Evolutionary conservation across 2,329 filamentous ascomycete genomes (phyloP).

Genomic region (Tympanopsis confertula): DNA sequence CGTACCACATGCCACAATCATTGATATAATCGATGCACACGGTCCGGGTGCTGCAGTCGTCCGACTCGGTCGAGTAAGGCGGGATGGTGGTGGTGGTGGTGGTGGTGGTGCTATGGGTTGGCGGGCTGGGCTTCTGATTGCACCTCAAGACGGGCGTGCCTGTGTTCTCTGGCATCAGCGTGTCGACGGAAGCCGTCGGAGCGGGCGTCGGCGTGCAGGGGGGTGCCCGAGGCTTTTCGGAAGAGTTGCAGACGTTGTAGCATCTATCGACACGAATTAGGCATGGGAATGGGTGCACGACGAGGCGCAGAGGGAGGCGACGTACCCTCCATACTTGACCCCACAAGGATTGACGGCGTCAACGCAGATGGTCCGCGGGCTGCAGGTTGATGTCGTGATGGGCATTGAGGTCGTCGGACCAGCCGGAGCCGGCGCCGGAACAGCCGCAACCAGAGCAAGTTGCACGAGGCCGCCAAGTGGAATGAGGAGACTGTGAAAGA

Average conservation of each 20-base stretch:
- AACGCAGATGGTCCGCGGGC: conserved; percentile 1
- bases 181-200: too few relatives aligned
- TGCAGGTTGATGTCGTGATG: too few relatives aligned
- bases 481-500: too few relatives aligned
- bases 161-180: too few relatives aligned
- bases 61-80: conserved; percentile 4
- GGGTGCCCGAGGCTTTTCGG: not conserved
- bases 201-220: too few relatives aligned
- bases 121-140: too few relatives aligned
- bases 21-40: conserved; percentile 10
- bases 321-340: conserved; percentile 2
- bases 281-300: not conserved
- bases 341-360: conserved; percentile 2
- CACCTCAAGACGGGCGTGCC: too few relatives aligned
- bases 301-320: not conserved
- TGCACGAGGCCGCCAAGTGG: too few relatives aligned
- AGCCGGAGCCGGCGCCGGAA: too few relatives aligned
- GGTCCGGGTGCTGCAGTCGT: conserved; percentile 4
- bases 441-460: too few relatives aligned
- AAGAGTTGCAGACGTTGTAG: conserved; percentile 1
- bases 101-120: not conserved
- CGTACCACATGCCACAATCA: conserved; percentile 7
- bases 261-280: conserved; percentile 1
- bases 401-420: too few relatives aligned
- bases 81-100: conserved; percentile 3